Conservation (phyloP, 1,284 basidiomycete species). For the Malassezia slooffiae region DNA sequence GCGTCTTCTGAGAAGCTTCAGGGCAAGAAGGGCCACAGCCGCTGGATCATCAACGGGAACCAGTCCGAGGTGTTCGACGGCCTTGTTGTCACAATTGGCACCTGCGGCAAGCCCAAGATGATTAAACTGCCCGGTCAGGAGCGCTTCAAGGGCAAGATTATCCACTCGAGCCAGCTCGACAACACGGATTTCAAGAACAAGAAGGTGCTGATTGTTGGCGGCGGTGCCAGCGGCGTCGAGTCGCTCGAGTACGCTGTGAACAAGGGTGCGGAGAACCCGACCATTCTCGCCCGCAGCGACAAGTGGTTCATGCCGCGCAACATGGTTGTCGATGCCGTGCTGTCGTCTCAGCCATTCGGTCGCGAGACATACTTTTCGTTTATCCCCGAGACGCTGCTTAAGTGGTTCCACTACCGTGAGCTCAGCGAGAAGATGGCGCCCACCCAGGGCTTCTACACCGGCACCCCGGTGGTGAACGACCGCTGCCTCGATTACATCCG, state of each 20-base stretch:
- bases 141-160: slow-evolving; percentile 50
- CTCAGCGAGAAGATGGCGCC: slow-evolving; percentile 49
- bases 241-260: slow-evolving; percentile 51
- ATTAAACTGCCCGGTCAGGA: slow-evolving; percentile 52
- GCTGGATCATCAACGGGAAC: slow-evolving; percentile 53
- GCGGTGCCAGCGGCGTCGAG: slow-evolving; percentile 57
- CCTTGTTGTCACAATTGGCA: slow-evolving; percentile 54
- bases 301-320: slow-evolving; percentile 47
- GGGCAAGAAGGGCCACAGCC: slow-evolving; percentile 46
- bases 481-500: slow-evolving; percentile 54
- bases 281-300: slow-evolving; percentile 51
- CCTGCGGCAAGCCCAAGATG: slow-evolving; percentile 54
- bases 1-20: slow-evolving; percentile 40
- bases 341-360: slow-evolving; percentile 56
- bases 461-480: slow-evolving; percentile 54
- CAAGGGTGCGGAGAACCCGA: slow-evolving; percentile 50
- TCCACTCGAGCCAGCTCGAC: slow-evolving; percentile 56
- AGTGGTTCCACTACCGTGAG: slow-evolving; percentile 53
- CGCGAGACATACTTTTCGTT: slow-evolving; percentile 40
- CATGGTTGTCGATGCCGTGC: slow-evolving; percentile 53
- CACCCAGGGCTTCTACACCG: slow-evolving; percentile 33
- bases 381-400: slow-evolving; percentile 53
- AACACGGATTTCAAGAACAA: slow-evolving; percentile 50
- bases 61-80: slow-evolving; percentile 53
- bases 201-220: slow-evolving; percentile 51